Evolutionary conservation across 2,329 filamentous ascomycete genomes (phyloP).

Genomic region (Monosporascus sp.): DNA sequence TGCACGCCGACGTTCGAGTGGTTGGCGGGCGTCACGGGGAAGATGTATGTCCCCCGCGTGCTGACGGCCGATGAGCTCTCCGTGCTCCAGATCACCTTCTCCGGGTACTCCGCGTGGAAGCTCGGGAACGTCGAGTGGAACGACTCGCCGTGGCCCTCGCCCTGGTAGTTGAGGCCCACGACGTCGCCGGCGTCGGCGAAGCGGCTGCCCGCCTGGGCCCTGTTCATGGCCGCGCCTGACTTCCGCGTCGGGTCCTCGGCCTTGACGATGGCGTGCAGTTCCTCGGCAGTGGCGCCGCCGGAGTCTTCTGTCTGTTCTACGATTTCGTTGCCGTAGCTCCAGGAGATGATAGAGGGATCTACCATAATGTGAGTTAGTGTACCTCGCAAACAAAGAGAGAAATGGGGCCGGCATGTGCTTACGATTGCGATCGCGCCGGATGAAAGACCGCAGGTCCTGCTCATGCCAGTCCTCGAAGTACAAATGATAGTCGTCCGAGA

Average conservation of each 20-base stretch:
- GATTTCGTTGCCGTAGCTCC: slow-evolving; percentile 52
- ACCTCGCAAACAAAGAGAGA: neutral
- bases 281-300: slow-evolving; percentile 26
- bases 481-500: slow-evolving; percentile 42
- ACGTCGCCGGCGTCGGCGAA: slow-evolving; percentile 41
- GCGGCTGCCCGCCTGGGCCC: slow-evolving; percentile 32
- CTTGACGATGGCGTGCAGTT: slow-evolving; percentile 36
- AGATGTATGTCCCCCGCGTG: slow-evolving; percentile 46
- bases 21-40: slow-evolving; percentile 39
- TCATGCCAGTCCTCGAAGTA: slow-evolving; percentile 50
- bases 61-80: slow-evolving; percentile 42
- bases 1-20: slow-evolving; percentile 27
- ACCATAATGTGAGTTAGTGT: neutral
- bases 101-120: slow-evolving; percentile 40
- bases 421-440: slow-evolving; percentile 47
- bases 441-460: slow-evolving; percentile 42
- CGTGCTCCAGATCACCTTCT: slow-evolving; percentile 40
- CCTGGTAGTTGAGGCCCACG: slow-evolving; percentile 51
- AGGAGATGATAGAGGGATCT: slow-evolving; percentile 44
- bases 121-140: slow-evolving; percentile 24
- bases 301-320: slow-evolving; percentile 31
- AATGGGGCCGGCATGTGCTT: neutral
- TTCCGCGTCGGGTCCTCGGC: slow-evolving; percentile 44
- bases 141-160: slow-evolving; percentile 34
- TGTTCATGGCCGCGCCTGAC: slow-evolving; percentile 41